Percentiles rank a stretch among this genome's conserved stretches.
Conservation (phyloP, 192 early-diverging fungal genomes). For the Podila horticola region DNA sequence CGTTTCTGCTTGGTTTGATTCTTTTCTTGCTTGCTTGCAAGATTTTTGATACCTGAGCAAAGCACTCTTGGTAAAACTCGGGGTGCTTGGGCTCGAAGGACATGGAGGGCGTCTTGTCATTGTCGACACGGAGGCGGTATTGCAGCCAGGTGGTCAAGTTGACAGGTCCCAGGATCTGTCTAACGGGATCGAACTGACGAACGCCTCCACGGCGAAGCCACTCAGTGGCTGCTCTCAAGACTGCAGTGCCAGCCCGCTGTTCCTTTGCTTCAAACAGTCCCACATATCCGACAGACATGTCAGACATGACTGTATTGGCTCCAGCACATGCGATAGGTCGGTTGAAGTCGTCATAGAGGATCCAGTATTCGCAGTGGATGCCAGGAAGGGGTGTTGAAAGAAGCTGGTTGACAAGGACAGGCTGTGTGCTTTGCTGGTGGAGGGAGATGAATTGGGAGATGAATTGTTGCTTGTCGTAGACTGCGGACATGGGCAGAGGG, state of each 20-base stretch:
- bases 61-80: slow-evolving; percentile 35
- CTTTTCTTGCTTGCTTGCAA: not conserved
- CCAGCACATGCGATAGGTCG: slow-evolving; percentile 36
- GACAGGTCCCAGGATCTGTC: slow-evolving; percentile 49
- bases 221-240: slow-evolving; percentile 31
- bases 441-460: slow-evolving; percentile 37
- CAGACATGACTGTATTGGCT: slow-evolving; percentile 43
- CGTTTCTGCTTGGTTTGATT: not conserved
- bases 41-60: slow-evolving; percentile 23
- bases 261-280: slow-evolving; percentile 45
- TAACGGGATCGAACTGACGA: slow-evolving; percentile 34
- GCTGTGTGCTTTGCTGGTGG: slow-evolving; percentile 32
- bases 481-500: slow-evolving; percentile 38
- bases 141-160: slow-evolving; percentile 49
- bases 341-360: slow-evolving; percentile 34
- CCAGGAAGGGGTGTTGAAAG: slow-evolving; percentile 8
- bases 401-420: slow-evolving; percentile 25
- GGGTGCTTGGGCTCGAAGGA: slow-evolving; percentile 45
- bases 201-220: slow-evolving; percentile 30
- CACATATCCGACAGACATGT: slow-evolving; percentile 33
- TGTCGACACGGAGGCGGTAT: slow-evolving; percentile 41
- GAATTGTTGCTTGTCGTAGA: slow-evolving; percentile 44
- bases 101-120: slow-evolving; percentile 19
- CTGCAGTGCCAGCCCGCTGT: slow-evolving; percentile 22
- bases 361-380: slow-evolving; percentile 33